These are phyloP conservation scores for Arctium minus DNA, from an alignment of 129 eudicot genomes.

Conservation along the genomic window DNA sequence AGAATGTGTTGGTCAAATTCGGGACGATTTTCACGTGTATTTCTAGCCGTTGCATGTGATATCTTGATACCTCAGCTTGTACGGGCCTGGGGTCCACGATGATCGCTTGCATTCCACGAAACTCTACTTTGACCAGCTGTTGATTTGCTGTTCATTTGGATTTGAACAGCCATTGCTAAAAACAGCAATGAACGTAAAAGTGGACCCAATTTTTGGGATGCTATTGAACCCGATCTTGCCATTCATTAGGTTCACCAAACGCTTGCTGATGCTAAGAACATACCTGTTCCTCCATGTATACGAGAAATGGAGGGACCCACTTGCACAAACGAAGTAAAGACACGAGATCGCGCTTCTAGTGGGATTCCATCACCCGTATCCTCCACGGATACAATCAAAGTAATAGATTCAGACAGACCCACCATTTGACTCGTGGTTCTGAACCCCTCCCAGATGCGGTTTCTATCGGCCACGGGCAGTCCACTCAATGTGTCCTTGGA, in stretches of 20 bases:
- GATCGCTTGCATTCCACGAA: constrained; percentile 68
- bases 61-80: constrained; percentile 71
- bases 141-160: constrained; percentile 39
- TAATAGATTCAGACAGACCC: constrained; percentile 34
- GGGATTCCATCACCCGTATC: constrained; percentile 96
- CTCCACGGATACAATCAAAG: constrained; percentile 80
- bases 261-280: constrained; percentile 96
- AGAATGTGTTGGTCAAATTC: constrained; percentile 37
- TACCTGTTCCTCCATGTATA: constrained; percentile 92
- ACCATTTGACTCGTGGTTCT: constrained; percentile 33
- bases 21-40: constrained; percentile 59
- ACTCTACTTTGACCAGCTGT: constrained; percentile 43
- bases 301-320: constrained; percentile 86
- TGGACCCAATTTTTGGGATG: constrained; percentile 66
- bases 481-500: constrained; percentile 72
- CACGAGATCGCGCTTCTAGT: constrained; percentile 59
- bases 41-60: constrained; percentile 83
- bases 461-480: constrained; percentile 72
- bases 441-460: constrained; percentile 72
- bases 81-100: constrained; percentile 73
- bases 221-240: constrained; percentile 87
- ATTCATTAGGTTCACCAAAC: constrained; percentile 82
- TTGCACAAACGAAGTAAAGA: constrained; percentile 95
- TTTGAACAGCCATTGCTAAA: constrained; percentile 35
- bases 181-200: constrained; percentile 78